Evolutionary conservation across 371 early-diverging fungal species (phyloP).

Genomic region (Catenaria anguillulae): DNA sequence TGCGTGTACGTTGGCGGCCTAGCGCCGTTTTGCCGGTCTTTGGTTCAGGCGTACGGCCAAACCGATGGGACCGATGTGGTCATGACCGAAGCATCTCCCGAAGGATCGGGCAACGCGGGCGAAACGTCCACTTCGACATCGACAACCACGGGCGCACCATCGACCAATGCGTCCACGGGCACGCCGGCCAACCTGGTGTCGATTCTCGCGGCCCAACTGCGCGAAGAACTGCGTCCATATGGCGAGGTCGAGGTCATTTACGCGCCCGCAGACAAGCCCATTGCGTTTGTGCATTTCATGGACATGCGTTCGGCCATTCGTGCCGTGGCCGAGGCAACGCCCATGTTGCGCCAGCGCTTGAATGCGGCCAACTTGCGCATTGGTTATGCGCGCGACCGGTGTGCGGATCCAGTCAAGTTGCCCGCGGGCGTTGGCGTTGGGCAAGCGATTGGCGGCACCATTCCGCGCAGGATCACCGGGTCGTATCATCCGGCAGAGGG

Average conservation of each 20-base stretch:
- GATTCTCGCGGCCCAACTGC: not conserved
- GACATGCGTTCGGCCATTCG: constrained; percentile 3
- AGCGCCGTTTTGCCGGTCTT: not conserved
- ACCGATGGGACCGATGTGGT: no score
- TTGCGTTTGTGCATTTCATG: not conserved
- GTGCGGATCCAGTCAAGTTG: not conserved
- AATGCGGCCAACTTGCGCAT: not conserved
- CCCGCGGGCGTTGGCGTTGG: not conserved
- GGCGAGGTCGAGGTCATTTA: not conserved
- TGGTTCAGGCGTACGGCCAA: no score
- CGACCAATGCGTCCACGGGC: no score
- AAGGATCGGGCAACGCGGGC: no score
- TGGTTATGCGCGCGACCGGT: not conserved
- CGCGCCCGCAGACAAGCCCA: not conserved
- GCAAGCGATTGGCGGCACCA: not conserved
- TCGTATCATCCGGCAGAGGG: no score
- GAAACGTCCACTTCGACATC: no score
- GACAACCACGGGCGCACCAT: no score
- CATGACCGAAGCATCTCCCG: no score
- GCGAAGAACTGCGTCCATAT: no score
- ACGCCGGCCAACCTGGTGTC: no score
- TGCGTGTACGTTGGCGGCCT: constrained; percentile 29
- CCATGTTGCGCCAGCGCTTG: not conserved
- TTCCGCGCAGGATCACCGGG: not conserved
- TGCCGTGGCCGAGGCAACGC: constrained; percentile 1